These are phyloP conservation scores for Podila epicladia DNA, from an alignment of 192 early-diverging fungal species.

Conservation along the genomic window DNA sequence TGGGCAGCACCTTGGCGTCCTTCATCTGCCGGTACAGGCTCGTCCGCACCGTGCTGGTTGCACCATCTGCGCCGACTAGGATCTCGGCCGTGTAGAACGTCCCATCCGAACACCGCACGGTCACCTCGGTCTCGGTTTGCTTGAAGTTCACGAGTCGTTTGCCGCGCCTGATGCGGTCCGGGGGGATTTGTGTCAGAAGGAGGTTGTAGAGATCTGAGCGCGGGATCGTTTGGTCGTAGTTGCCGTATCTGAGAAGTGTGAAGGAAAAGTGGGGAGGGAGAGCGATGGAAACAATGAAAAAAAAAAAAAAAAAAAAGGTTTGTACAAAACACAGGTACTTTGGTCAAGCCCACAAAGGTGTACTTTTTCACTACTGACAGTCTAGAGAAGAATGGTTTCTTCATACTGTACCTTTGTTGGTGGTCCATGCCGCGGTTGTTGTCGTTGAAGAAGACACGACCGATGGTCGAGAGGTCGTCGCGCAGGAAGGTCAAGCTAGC, in stretches of 20 bases:
- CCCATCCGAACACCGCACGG: constrained; percentile 14
- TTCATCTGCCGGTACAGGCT: constrained; percentile 23
- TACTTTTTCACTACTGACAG: no score
- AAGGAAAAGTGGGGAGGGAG: not conserved
- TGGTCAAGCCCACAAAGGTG: not conserved
- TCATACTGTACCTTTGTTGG: constrained; percentile 3
- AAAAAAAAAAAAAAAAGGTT: not conserved
- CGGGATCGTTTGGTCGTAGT: constrained; percentile 22
- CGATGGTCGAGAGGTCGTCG: constrained; percentile 11
- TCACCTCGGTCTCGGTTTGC: constrained; percentile 9
- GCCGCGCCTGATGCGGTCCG: constrained; percentile 19
- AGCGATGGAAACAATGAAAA: not conserved
- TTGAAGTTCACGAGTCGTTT: constrained; percentile 23
- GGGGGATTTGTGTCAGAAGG: constrained; percentile 17
- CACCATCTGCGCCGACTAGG: constrained; percentile 26
- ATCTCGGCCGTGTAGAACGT: constrained; percentile 12
- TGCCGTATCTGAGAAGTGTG: constrained; percentile 9
- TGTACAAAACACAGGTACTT: not conserved
- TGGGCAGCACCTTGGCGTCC: constrained; percentile 4
- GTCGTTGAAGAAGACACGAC: not conserved
- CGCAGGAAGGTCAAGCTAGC: constrained; percentile 8
- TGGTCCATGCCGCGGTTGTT: constrained; percentile 6
- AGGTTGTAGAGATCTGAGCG: constrained; percentile 20
- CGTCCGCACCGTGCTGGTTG: constrained; percentile 22
- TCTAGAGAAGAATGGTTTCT: no score